phyloP scores from a whole-genome alignment of 2,329 filamentous ascomycete genomes.

The Nigrospora sphaerica region DNA sequence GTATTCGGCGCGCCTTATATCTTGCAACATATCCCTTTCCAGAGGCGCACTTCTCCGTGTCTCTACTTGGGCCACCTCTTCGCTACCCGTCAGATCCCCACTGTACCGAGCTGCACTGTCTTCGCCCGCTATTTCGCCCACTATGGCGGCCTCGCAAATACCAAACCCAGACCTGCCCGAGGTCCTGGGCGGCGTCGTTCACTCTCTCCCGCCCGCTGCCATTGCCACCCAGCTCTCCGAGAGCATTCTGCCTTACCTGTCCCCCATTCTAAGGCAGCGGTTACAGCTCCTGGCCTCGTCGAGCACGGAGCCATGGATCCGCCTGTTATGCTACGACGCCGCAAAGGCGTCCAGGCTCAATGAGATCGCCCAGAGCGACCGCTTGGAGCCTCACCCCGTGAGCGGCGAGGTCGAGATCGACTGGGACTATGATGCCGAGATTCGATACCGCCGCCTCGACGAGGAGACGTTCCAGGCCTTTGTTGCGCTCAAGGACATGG shows the following conservation, averaged over 20 bases:
- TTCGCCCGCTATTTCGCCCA: background rate
- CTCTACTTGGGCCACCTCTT: too few species aligned
- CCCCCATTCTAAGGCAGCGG: conserved; percentile 59
- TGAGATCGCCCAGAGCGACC: conserved; percentile 53
- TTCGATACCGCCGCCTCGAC: conserved; percentile 62
- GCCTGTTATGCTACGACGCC: conserved; percentile 62
- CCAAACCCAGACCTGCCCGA: conserved; percentile 36
- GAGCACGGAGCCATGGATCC: conserved; percentile 63
- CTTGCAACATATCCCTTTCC: too few species aligned
- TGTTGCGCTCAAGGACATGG: conserved; percentile 53
- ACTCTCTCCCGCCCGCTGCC: conserved; percentile 51
- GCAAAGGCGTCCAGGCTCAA: conserved; percentile 49
- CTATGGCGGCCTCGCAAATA: conserved; percentile 24
- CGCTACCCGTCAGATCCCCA: too few species aligned
- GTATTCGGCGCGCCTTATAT: too few species aligned
- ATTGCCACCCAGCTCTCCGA: conserved; percentile 50
- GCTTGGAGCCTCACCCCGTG: conserved; percentile 71
- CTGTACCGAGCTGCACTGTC: too few species aligned
- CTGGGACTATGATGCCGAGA: conserved; percentile 55
- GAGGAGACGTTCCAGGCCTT: conserved; percentile 67
- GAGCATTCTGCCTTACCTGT: conserved; percentile 51
- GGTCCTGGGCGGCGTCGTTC: conserved; percentile 50
- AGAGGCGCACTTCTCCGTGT: too few species aligned
- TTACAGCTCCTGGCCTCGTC: conserved; percentile 56
- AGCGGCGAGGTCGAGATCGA: conserved; percentile 75